Conservation (phyloP, 2,329 filamentous ascomycete species). For the Xylaria sp. region DNA sequence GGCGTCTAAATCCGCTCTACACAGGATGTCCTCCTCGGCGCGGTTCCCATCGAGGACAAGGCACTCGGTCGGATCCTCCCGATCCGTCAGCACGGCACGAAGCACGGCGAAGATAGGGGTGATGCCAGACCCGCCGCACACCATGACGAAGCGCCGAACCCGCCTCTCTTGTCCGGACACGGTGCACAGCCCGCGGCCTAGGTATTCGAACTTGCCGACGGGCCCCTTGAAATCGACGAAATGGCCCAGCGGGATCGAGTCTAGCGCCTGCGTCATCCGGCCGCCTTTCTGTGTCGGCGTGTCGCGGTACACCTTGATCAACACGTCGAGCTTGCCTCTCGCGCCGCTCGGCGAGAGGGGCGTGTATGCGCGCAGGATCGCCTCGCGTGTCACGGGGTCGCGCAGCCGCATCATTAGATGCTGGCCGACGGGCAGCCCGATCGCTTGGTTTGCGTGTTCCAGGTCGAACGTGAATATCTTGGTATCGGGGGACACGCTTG, state of each 20-base stretch:
- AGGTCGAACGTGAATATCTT: constrained; percentile 84
- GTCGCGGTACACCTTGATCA: constrained; percentile 85
- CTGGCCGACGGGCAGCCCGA: constrained; percentile 85
- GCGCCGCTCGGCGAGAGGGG: constrained; percentile 74
- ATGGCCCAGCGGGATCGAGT: constrained; percentile 76
- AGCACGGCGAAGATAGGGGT: constrained; percentile 92
- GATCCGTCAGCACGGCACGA: constrained; percentile 74
- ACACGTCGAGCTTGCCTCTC: constrained; percentile 73
- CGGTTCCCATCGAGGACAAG: constrained; percentile 83
- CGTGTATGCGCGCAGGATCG: constrained; percentile 87
- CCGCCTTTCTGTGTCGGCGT: constrained; percentile 69
- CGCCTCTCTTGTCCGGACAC: constrained; percentile 66
- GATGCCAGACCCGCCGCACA: constrained; percentile 88
- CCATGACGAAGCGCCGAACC: constrained; percentile 81
- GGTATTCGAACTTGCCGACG: constrained; percentile 85
- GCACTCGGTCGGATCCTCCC: constrained; percentile 72
- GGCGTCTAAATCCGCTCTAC: constrained; percentile 74
- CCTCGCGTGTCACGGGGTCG: constrained; percentile 74
- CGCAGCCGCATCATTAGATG: constrained; percentile 86
- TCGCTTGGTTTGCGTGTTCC: constrained; percentile 72
- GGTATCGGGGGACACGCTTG: constrained; percentile 78
- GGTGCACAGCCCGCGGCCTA: constrained; percentile 70
- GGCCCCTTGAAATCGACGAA: constrained; percentile 88
- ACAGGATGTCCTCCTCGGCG: constrained; percentile 82
- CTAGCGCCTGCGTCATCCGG: constrained; percentile 83